Evolutionary conservation across 2,329 filamentous ascomycete genomes (phyloP).

Genomic region (Colletotrichum australisinense): DNA sequence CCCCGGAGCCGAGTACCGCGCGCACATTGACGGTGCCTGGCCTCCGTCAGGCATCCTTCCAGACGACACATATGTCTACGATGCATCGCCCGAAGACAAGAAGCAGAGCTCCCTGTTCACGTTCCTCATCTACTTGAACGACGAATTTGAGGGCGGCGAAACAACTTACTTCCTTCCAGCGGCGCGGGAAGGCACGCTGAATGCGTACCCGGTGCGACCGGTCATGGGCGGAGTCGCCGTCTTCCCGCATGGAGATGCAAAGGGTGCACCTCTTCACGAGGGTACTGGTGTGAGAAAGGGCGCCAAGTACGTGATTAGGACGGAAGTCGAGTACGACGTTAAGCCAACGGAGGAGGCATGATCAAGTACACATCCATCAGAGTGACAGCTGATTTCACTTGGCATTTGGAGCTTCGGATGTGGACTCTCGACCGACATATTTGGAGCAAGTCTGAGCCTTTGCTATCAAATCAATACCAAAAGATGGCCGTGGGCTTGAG

Average conservation of each 20-base stretch:
- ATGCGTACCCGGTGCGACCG: slow-evolving; percentile 76
- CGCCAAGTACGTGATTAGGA: slow-evolving; percentile 76
- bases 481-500: no score
- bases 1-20: slow-evolving; percentile 77
- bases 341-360: slow-evolving; percentile 40
- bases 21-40: slow-evolving; percentile 80
- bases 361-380: neutral
- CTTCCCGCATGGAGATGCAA: slow-evolving; percentile 77
- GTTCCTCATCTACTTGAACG: slow-evolving; percentile 76
- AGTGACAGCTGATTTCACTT: neutral
- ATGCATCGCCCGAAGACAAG: slow-evolving; percentile 67
- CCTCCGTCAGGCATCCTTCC: slow-evolving; percentile 74
- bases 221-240: slow-evolving; percentile 76
- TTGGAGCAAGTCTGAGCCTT: neutral
- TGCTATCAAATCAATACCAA: no score
- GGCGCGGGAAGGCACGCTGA: slow-evolving; percentile 71
- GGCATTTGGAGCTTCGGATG: neutral
- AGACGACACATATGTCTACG: slow-evolving; percentile 72
- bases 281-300: slow-evolving; percentile 77
- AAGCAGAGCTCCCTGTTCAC: slow-evolving; percentile 77
- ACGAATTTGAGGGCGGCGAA: slow-evolving; percentile 78
- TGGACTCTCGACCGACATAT: neutral
- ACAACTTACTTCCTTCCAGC: slow-evolving; percentile 78
- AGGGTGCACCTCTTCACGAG: slow-evolving; percentile 74
- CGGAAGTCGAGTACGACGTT: slow-evolving; percentile 79